Evolutionary conservation across 2,329 filamentous ascomycete species (phyloP).

Genomic region (Penicillium sumatraense): DNA sequence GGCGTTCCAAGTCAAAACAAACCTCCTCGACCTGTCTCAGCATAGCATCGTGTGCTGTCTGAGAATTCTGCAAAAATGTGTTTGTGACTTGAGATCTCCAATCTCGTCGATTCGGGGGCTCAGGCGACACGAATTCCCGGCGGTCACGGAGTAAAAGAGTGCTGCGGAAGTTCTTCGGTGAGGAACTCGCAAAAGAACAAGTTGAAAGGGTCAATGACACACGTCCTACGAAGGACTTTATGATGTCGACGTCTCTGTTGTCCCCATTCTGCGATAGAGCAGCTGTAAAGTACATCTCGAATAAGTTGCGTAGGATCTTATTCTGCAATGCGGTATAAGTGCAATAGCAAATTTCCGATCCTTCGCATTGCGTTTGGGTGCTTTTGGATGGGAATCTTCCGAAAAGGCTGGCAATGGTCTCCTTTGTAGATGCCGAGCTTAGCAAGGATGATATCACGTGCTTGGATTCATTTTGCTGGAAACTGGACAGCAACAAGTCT

Average conservation of each 20-base stretch:
- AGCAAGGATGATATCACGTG: conserved; percentile 11
- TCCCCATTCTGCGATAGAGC: conserved; percentile 15
- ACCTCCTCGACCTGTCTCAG: conserved; percentile 56
- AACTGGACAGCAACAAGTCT: conserved; percentile 26
- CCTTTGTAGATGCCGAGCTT: conserved; percentile 17
- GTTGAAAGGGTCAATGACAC: conserved; percentile 12
- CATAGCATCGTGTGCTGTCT: conserved; percentile 52
- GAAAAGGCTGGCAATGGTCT: conserved; percentile 22
- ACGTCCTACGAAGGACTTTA: conserved; percentile 28
- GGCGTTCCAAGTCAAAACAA: conserved; percentile 60
- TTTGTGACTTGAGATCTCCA: conserved; percentile 56
- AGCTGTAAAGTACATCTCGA: conserved; percentile 29
- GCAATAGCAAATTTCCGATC: conserved; percentile 22
- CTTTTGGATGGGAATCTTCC: conserved; percentile 26
- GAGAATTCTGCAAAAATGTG: conserved; percentile 49
- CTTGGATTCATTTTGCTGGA: conserved; percentile 22
- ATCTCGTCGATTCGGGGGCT: conserved; percentile 41
- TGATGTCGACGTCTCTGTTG: conserved; percentile 11
- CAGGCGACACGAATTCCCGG: conserved; percentile 18
- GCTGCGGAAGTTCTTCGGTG: conserved; percentile 14
- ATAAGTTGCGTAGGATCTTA: conserved; percentile 28
- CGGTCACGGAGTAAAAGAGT: conserved; percentile 12
- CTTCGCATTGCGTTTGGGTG: conserved; percentile 24
- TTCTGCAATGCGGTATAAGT: conserved; percentile 27
- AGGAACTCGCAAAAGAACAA: conserved; percentile 24